Percentiles rank a stretch among this genome's conserved stretches.
phyloP scores from a whole-genome alignment of 2,329 filamentous ascomycete genomes.

The Botrytis paeoniae region DNA sequence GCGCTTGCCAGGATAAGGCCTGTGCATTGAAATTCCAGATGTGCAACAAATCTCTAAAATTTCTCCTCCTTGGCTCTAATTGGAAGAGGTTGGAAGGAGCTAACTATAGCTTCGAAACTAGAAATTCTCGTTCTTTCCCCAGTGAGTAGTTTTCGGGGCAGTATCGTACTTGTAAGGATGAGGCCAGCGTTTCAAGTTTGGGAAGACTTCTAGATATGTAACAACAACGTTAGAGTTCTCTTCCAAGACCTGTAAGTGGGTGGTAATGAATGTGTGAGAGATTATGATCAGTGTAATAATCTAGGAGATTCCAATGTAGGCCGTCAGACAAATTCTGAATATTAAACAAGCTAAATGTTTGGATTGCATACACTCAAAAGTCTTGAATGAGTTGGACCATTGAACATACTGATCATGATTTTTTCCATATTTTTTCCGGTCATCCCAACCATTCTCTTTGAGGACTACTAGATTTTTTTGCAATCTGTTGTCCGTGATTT shows the following conservation, averaged over 20 bases:
- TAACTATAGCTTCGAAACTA: background rate
- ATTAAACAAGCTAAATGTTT: background rate
- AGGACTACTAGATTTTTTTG: background rate
- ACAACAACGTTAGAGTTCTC: background rate
- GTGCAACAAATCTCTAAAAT: background rate
- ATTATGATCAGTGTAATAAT: background rate
- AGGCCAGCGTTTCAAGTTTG: background rate
- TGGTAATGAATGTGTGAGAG: background rate
- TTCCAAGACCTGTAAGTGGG: background rate
- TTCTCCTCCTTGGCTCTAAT: background rate
- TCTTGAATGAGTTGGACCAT: background rate
- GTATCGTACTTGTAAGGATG: background rate
- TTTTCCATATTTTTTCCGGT: background rate
- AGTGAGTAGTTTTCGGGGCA: background rate
- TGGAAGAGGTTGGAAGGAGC: background rate
- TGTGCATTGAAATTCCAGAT: background rate
- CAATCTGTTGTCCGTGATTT: background rate
- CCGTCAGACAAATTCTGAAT: accelerated
- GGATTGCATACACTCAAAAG: background rate
- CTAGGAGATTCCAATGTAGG: background rate
- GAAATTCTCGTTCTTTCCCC: accelerated
- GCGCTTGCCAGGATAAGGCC: background rate
- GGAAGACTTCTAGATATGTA: background rate
- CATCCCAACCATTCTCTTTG: background rate
- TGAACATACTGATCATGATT: background rate